These are phyloP conservation scores for Candolleomyces eurysporus DNA, from an alignment of 768 basidiomycete species.

Conservation along the genomic window DNA sequence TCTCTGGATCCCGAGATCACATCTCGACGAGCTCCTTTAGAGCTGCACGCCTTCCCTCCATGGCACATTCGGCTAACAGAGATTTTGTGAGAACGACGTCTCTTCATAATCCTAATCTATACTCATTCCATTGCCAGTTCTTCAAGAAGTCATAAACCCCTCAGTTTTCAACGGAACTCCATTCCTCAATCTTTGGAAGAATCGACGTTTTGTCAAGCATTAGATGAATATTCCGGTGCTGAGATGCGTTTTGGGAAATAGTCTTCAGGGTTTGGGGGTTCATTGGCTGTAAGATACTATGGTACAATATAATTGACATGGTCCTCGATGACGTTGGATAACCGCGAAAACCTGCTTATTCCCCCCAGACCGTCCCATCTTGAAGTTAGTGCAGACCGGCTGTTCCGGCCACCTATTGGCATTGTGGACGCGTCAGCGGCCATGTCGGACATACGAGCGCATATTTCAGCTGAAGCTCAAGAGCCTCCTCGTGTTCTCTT, in stretches of 20 bases:
- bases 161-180: background rate
- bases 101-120: background rate
- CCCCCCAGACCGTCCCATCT: too few relatives aligned
- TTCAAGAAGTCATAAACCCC: background rate
- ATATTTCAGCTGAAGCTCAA: too few relatives aligned
- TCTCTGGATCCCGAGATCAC: slow-evolving; percentile 39
- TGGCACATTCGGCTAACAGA: slow-evolving; percentile 86
- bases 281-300: background rate
- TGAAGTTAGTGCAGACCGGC: too few relatives aligned
- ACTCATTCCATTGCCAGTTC: slow-evolving; percentile 1
- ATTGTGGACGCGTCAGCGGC: too few relatives aligned
- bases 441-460: too few relatives aligned
- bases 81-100: slow-evolving; percentile 56
- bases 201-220: slow-evolving; percentile 59
- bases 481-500: too few relatives aligned
- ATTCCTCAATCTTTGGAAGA: slow-evolving; percentile 41
- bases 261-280: background rate
- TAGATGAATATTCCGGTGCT: slow-evolving; percentile 71
- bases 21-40: slow-evolving; percentile 43
- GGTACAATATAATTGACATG: too few relatives aligned
- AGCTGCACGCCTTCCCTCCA: slow-evolving; percentile 76
- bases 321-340: too few relatives aligned
- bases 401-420: too few relatives aligned
- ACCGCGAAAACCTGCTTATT: too few relatives aligned
- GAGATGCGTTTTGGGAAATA: slow-evolving; percentile 81